These are phyloP conservation scores for Kazachstania sp. DNA, from an alignment of 1,139 yeast species.

Conservation along the genomic window DNA sequence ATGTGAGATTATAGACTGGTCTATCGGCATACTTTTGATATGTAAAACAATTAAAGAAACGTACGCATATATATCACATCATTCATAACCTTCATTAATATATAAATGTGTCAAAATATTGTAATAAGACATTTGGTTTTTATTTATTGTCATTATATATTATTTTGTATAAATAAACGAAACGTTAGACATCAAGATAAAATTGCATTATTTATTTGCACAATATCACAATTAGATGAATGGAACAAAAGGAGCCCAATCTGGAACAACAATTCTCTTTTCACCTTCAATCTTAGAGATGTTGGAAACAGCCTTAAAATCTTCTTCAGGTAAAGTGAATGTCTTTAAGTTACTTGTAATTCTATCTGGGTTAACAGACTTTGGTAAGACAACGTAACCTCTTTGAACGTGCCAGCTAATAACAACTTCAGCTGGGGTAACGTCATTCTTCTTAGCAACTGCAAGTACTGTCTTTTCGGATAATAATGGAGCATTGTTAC, in stretches of 20 bases:
- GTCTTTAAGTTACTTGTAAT: conserved; percentile 49
- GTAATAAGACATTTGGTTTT: no score
- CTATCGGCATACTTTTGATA: not conserved
- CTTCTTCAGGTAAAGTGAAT: conserved; percentile 46
- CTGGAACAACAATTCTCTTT: conserved; percentile 41
- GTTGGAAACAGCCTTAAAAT: conserved; percentile 41
- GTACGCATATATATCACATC: not conserved
- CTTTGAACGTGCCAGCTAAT: conserved; percentile 68
- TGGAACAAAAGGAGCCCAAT: conserved; percentile 33
- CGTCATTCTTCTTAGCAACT: conserved; percentile 49
- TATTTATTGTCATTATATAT: not conserved
- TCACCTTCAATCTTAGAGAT: conserved; percentile 42
- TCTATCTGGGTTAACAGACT: conserved; percentile 55
- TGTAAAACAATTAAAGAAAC: not conserved
- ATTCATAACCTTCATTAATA: not conserved
- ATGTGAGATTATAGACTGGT: not conserved
- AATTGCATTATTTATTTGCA: no score
- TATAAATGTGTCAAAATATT: not conserved
- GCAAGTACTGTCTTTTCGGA: conserved; percentile 40
- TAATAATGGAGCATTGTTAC: conserved; percentile 56
- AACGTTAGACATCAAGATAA: no score
- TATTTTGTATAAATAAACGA: not conserved
- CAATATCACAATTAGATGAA: conserved; percentile 16
- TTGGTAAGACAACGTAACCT: conserved; percentile 65
- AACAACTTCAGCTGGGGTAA: conserved; percentile 52